These are phyloP conservation scores for Cladosporium sp. DNA, from an alignment of 2,329 filamentous ascomycete species.

Conservation along the genomic window DNA sequence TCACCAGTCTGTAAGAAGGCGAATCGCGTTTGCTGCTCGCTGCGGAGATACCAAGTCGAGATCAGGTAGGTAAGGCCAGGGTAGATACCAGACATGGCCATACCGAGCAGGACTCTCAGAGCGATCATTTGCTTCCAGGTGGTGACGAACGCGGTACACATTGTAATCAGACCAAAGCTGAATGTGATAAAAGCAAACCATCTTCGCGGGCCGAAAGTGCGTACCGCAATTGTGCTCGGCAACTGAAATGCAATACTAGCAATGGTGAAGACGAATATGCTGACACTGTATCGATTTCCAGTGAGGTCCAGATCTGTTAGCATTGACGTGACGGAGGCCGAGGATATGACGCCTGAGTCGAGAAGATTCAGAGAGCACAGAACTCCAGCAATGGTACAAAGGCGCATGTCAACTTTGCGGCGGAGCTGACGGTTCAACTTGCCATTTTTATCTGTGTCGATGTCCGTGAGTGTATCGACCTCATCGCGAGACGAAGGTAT, in stretches of 20 bases:
- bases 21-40: constrained; percentile 62
- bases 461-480: neutral
- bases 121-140: constrained; percentile 68
- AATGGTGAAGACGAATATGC: constrained; percentile 71
- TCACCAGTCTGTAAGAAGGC: constrained; percentile 62
- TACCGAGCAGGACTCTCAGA: constrained; percentile 61
- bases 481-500: neutral
- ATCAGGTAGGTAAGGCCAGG: constrained; percentile 51
- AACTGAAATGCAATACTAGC: constrained; percentile 65
- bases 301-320: constrained; percentile 58
- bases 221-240: constrained; percentile 63
- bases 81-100: constrained; percentile 56
- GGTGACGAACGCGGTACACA: constrained; percentile 64
- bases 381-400: constrained; percentile 68
- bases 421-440: constrained; percentile 48
- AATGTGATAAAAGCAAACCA: constrained; percentile 60
- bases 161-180: constrained; percentile 60
- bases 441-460: neutral
- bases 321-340: constrained; percentile 66
- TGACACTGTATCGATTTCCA: constrained; percentile 63
- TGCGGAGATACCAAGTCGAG: constrained; percentile 58
- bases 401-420: constrained; percentile 61
- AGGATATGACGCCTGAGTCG: constrained; percentile 66
- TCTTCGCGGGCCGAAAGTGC: constrained; percentile 59
- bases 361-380: constrained; percentile 66